Conservation (phyloP, 345 rosid genomes). For the Linum lewisii region DNA sequence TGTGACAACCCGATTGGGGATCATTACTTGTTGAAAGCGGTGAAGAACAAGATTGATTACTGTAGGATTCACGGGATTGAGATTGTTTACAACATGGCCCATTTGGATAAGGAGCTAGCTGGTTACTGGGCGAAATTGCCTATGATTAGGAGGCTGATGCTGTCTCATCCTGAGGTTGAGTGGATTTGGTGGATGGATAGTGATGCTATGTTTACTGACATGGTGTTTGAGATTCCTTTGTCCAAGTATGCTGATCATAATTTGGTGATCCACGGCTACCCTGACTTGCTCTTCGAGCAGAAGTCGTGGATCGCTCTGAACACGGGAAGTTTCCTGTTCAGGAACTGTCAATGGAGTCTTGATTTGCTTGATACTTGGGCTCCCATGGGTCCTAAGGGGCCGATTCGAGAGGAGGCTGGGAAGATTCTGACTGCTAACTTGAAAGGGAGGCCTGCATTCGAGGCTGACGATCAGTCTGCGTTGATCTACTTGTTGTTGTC, state of each 20-base stretch:
- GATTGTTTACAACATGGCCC: conserved; percentile 95
- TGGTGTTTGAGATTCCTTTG: conserved; percentile 76
- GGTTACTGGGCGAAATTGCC: conserved; percentile 97
- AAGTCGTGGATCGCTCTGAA: conserved; percentile 95
- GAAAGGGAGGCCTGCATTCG: conserved; percentile 83
- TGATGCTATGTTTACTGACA: conserved; percentile 91
- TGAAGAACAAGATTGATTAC: conserved; percentile 91
- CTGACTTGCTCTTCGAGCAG: conserved; percentile 73
- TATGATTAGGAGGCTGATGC: conserved; percentile 73
- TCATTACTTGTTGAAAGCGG: conserved; percentile 69
- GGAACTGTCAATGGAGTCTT: conserved; percentile 92
- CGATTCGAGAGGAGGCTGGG: conserved; percentile 78
- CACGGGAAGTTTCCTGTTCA: conserved; percentile 80
- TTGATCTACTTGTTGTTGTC: conserved; percentile 78
- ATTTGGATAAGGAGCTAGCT: conserved; percentile 80
- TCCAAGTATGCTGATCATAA: conserved; percentile 51
- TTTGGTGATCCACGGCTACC: conserved; percentile 87
- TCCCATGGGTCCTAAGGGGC: conserved; percentile 92
- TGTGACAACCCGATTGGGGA: conserved; percentile 93
- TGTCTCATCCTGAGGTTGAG: conserved; percentile 86
- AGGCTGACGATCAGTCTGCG: conserved; percentile 95
- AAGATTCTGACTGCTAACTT: conserved; percentile 72
- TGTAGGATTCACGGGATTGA: conserved; percentile 96
- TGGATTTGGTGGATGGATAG: conserved; percentile 99
- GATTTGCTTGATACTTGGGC: conserved; percentile 95